Conservation (phyloP, 306 rosid genomes). For the Erythrophleum fordii region DNA sequence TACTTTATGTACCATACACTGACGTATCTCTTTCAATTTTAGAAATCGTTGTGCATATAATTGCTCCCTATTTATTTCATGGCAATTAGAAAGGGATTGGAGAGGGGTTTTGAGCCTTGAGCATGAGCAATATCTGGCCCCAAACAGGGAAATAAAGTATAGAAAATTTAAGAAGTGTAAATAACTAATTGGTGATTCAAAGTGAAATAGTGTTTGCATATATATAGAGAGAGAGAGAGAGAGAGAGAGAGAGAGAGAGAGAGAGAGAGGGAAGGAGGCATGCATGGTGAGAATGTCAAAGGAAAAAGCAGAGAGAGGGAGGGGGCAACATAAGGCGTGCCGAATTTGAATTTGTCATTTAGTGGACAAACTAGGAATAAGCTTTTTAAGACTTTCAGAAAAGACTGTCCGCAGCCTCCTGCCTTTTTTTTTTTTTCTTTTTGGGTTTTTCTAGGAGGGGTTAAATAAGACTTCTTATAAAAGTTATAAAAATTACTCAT, state of each 20-base stretch:
- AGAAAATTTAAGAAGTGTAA: too few species aligned
- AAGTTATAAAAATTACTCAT: too few species aligned
- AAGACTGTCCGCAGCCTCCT: constrained; percentile 48
- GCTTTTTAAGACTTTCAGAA: constrained; percentile 31
- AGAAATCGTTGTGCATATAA: constrained; percentile 15
- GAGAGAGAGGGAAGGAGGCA: too few species aligned
- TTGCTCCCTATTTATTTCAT: constrained; percentile 15
- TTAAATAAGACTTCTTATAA: too few species aligned
- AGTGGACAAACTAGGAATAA: constrained; percentile 45
- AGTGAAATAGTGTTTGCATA: neutral
- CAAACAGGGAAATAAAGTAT: too few species aligned
- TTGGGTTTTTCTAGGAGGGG: too few species aligned
- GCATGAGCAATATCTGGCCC: neutral
- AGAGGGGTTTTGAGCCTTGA: neutral
- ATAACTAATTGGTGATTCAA: neutral
- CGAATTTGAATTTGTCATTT: constrained; percentile 48
- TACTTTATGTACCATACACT: constrained; percentile 27
- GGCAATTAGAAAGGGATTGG: neutral
- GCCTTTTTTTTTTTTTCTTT: too few species aligned
- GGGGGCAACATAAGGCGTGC: constrained; percentile 20
- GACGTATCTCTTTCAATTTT: too few species aligned
- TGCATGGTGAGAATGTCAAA: neutral
- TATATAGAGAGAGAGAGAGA: too few species aligned
- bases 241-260: too few species aligned
- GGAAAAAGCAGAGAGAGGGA: neutral